Conservation (phyloP, 2,329 filamentous ascomycete species). For the Ascosphaera pollenicola region DNA sequence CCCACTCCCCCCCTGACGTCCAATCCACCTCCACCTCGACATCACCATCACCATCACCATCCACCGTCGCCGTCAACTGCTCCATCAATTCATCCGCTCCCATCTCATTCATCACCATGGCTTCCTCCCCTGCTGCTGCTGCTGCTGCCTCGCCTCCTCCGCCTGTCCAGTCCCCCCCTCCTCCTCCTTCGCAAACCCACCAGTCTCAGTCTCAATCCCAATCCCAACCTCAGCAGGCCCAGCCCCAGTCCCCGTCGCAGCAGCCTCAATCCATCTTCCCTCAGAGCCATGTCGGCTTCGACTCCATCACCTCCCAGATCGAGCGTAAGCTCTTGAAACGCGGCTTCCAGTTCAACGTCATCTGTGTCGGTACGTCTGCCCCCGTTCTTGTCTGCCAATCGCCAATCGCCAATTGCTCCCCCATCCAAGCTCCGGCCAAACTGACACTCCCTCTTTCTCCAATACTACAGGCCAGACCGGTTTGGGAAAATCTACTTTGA, state of each 20-base stretch:
- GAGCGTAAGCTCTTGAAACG: slow-evolving; percentile 99
- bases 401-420: not conserved
- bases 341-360: slow-evolving; percentile 99
- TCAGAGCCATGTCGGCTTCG: slow-evolving; percentile 98
- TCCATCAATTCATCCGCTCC: too few relatives aligned
- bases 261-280: slow-evolving; percentile 43
- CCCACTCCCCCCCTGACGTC: too few relatives aligned
- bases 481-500: slow-evolving; percentile 93
- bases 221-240: too few relatives aligned
- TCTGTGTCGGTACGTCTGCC: slow-evolving; percentile 72
- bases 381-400: not conserved
- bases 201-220: too few relatives aligned
- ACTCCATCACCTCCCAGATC: slow-evolving; percentile 98
- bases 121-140: slow-evolving; percentile 4
- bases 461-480: slow-evolving; percentile 64
- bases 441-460: not conserved
- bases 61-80: too few relatives aligned
- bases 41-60: too few relatives aligned
- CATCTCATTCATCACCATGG: slow-evolving; percentile 2
- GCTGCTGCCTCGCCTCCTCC: slow-evolving; percentile 4
- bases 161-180: slow-evolving; percentile 6
- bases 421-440: not conserved
- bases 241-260: slow-evolving; percentile 20
- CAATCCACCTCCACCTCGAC: too few relatives aligned
- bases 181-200: slow-evolving; percentile 15